phyloP scores from a whole-genome alignment of 176 grass and related monocot genomes.

The Chrysopogon serrulatus region DNA sequence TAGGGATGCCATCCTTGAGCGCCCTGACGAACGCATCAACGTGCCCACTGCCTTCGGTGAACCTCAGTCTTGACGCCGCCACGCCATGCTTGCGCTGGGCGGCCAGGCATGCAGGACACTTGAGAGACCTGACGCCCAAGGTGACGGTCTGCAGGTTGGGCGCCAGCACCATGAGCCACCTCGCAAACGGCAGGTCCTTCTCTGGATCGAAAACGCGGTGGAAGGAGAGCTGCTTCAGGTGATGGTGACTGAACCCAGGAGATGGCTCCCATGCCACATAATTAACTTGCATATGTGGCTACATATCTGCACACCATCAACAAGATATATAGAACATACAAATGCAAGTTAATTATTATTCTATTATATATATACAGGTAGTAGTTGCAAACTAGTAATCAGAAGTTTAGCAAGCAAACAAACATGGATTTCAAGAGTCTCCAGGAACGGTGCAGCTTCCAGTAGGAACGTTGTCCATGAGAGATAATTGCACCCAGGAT shows the following conservation, averaged over 20 bases:
- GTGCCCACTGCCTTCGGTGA: neutral
- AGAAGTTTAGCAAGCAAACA: neutral
- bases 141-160: neutral
- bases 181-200: neutral
- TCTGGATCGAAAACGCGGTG: neutral
- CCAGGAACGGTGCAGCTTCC: neutral
- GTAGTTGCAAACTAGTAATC: no score
- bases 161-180: neutral
- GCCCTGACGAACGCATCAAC: neutral
- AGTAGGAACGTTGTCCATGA: neutral
- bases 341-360: no score
- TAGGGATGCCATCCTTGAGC: neutral
- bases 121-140: neutral
- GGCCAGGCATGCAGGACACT: neutral
- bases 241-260: neutral
- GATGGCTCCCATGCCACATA: neutral
- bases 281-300: neutral
- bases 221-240: neutral
- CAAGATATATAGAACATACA: no score
- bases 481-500: neutral
- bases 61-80: neutral
- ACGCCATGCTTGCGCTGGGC: no score
- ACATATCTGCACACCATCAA: neutral
- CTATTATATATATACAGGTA: no score
- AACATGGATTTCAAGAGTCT: neutral